Conservation (phyloP, 208 protist genomes). For the Crithidia fasciculata region DNA sequence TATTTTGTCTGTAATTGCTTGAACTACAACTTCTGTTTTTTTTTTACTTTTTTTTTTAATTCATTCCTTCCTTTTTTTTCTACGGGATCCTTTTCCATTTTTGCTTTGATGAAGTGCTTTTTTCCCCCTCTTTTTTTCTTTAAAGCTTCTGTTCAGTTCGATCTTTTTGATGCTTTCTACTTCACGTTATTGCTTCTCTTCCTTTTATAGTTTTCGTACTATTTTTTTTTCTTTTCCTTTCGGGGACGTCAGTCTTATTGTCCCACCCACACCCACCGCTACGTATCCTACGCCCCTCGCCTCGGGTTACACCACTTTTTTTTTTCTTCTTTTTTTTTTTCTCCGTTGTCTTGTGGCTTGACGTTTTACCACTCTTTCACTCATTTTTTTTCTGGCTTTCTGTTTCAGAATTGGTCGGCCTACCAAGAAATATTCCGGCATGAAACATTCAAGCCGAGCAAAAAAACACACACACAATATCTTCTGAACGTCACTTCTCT, state of each 20-base stretch:
- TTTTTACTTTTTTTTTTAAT: background rate
- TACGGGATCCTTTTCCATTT: background rate
- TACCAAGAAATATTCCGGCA: too few species aligned
- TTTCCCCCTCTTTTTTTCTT: background rate
- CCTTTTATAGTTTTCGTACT: background rate
- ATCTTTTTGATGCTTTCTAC: background rate
- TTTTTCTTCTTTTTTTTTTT: constrained; percentile 1
- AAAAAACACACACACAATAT: too few species aligned
- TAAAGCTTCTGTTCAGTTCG: background rate
- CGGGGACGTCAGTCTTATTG: background rate
- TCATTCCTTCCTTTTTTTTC: background rate
- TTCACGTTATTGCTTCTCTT: background rate
- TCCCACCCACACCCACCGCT: background rate
- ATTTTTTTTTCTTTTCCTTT: constrained; percentile 10
- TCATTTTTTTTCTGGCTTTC: too few species aligned
- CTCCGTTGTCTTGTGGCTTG: background rate
- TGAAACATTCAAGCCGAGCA: too few species aligned
- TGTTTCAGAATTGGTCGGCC: too few species aligned
- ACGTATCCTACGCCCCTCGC: background rate
- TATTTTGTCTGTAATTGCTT: background rate
- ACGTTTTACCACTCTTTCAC: background rate
- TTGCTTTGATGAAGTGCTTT: constrained; percentile 2
- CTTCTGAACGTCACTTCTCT: too few species aligned
- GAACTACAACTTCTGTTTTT: constrained; percentile 6
- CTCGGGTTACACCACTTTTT: background rate